Conservation (phyloP, 2,329 filamentous ascomycete genomes). For the Botryosphaeria dothidea region DNA sequence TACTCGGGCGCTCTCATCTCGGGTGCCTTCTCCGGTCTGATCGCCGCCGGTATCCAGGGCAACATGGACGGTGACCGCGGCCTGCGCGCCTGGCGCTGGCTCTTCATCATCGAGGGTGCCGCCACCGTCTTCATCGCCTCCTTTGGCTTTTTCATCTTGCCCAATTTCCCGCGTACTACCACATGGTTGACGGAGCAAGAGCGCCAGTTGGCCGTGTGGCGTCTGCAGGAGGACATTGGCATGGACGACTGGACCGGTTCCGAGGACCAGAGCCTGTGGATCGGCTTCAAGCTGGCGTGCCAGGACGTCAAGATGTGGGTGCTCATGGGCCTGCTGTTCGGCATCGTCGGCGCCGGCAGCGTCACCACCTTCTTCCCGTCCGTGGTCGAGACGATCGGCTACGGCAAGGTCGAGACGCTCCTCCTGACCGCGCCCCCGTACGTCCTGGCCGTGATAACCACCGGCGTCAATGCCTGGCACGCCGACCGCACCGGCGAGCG, state of each 20-base stretch:
- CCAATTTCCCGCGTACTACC: slow-evolving; percentile 63
- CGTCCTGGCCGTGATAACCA: slow-evolving; percentile 59
- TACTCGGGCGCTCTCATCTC: slow-evolving; percentile 70
- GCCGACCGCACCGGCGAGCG: slow-evolving; percentile 71
- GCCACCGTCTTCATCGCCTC: slow-evolving; percentile 56
- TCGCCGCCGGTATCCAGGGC: slow-evolving; percentile 62
- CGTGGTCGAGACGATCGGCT: slow-evolving; percentile 48
- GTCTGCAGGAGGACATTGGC: slow-evolving; percentile 40
- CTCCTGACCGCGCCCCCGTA: slow-evolving; percentile 57
- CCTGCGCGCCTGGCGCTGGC: slow-evolving; percentile 56
- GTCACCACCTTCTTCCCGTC: slow-evolving; percentile 48
- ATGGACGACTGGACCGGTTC: slow-evolving; percentile 41
- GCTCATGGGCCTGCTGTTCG: slow-evolving; percentile 40
- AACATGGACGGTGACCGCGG: slow-evolving; percentile 62
- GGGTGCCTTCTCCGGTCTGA: slow-evolving; percentile 69
- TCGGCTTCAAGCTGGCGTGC: slow-evolving; percentile 42
- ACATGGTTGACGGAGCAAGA: slow-evolving; percentile 42
- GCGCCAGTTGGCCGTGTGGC: slow-evolving; percentile 38
- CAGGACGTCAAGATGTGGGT: slow-evolving; percentile 43
- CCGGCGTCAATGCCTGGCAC: slow-evolving; percentile 67
- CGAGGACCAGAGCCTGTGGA: slow-evolving; percentile 39
- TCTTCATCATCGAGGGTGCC: slow-evolving; percentile 26
- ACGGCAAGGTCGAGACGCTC: slow-evolving; percentile 48
- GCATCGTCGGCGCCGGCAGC: slow-evolving; percentile 41
- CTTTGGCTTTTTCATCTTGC: slow-evolving; percentile 60